phyloP scores from a whole-genome alignment of 108 stramenopile genomes.

The Seminavis robusta region DNA sequence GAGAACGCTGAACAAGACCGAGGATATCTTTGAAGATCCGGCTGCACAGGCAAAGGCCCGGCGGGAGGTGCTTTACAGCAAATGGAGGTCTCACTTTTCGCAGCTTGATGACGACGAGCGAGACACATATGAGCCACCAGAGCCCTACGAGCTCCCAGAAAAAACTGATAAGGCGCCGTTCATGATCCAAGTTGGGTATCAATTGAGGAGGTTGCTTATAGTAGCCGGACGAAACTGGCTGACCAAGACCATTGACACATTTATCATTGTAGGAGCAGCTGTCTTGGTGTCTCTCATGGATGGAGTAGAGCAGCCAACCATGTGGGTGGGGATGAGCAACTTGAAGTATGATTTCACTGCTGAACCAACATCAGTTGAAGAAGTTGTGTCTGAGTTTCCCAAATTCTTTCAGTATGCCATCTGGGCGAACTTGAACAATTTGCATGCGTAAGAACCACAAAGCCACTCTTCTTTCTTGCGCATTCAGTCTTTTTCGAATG shows the following conservation, averaged over 20 bases:
- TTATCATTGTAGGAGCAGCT: slow-evolving; percentile 27
- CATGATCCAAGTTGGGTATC: slow-evolving; percentile 19
- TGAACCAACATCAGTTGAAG: slow-evolving; percentile 8
- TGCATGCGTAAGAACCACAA: no score
- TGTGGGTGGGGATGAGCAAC: no score
- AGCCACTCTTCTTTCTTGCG: no score
- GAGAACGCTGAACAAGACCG: not conserved
- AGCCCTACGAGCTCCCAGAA: slow-evolving; percentile 16
- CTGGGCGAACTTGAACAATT: no score
- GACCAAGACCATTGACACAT: slow-evolving; percentile 21
- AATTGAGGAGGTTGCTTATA: slow-evolving; percentile 16
- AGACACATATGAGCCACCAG: slow-evolving; percentile 16
- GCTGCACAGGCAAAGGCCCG: slow-evolving; percentile 19
- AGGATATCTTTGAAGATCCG: not conserved
- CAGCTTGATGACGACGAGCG: not conserved
- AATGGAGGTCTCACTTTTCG: slow-evolving; percentile 20
- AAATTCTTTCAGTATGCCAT: no score
- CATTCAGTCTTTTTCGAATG: no score
- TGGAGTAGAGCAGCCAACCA: no score
- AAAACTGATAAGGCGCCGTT: slow-evolving; percentile 7
- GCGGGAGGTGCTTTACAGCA: slow-evolving; percentile 20
- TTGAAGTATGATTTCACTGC: slow-evolving; percentile 2
- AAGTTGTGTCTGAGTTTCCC: no score
- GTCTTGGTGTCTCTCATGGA: slow-evolving; percentile 22
- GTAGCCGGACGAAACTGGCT: slow-evolving; percentile 26